Evolutionary conservation across 192 early-diverging fungal genomes (phyloP), one percentile per base, ranked within the genome.

Genomic region (Umbelopsis isabellina): DNA sequence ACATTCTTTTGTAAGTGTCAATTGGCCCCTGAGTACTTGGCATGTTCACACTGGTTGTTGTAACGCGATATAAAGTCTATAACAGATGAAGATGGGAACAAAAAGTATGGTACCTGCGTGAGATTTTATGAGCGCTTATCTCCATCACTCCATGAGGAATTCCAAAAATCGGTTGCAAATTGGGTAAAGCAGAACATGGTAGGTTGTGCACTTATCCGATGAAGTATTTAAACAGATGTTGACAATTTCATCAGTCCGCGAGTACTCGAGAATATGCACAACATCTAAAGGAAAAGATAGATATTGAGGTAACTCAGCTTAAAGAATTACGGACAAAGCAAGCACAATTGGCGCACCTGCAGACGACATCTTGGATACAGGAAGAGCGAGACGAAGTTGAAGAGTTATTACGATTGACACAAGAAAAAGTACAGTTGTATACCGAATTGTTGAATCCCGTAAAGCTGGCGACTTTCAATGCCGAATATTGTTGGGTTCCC

Each of bases 401-500:
- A 71, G 75, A 77, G 13, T 12, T 30, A 6, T 22, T 78, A 0
- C 67, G 68, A 7, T 51, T 68, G 18, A 71, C 51, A 22, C 69
- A 74, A 65, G 93, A 94, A 53, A 93, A 92, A 51, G 70, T 94
- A 1, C 69, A 61, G 9, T 68, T 94, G 23, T 91, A 87, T 65
- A 75, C 68, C 10, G 89, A 92, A 37, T 75, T 92, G 51, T 73
- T 94, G 37, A 75, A 81, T 22, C 89, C 88, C 15, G 81, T 92
- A 64, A 82, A 81, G 51, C 70, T 77, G 33, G 83, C 80, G 2
- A 73, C 86, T 22, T 80, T 91, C 22, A 82, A 87, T 27, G 64
- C 75, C 37, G 87, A 88, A 2, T 80, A 89, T 67, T 78, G 91
- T 3, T 94, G 91, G 85, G 78, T 89, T 1, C 91, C 91, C 27